A percentile compares a stretch with the other conserved stretches of the same genome.
Evolutionary conservation across 2,329 filamentous ascomycete species (phyloP).

Genomic region (Pezicula rhizophila): DNA sequence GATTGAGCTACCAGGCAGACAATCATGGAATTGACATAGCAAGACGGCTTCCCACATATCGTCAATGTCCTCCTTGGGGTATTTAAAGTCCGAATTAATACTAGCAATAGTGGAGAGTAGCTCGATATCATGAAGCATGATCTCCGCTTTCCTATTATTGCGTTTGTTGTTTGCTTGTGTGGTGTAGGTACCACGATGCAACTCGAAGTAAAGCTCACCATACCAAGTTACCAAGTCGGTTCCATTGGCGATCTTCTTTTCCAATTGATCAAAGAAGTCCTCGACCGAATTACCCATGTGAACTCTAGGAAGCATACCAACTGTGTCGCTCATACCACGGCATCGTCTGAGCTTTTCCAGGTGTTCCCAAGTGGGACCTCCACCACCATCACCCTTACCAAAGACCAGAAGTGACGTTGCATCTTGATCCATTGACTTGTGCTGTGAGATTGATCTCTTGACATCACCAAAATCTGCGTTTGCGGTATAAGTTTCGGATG

Average conservation of each 20-base stretch:
- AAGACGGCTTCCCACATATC: slow-evolving; percentile 91
- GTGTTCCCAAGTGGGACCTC: slow-evolving; percentile 88
- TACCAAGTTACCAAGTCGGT: slow-evolving; percentile 90
- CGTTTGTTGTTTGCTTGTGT: slow-evolving; percentile 96
- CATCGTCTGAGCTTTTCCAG: slow-evolving; percentile 91
- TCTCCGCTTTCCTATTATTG: slow-evolving; percentile 83
- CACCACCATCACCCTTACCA: slow-evolving; percentile 93
- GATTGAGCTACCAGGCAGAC: slow-evolving; percentile 87
- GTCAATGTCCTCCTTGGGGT: slow-evolving; percentile 91
- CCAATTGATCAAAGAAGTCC: slow-evolving; percentile 83
- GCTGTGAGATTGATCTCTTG: slow-evolving; percentile 79
- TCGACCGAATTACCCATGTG: slow-evolving; percentile 88
- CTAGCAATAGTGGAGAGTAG: slow-evolving; percentile 81
- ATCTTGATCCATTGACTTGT: slow-evolving; percentile 95
- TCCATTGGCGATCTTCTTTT: slow-evolving; percentile 59
- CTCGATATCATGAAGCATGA: slow-evolving; percentile 81
- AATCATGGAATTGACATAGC: slow-evolving; percentile 96
- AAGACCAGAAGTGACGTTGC: slow-evolving; percentile 87
- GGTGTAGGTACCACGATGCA: slow-evolving; percentile 95
- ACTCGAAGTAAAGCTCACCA: slow-evolving; percentile 94
- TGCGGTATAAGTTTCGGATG: slow-evolving; percentile 90
- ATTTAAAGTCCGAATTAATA: slow-evolving; percentile 68
- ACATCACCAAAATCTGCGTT: slow-evolving; percentile 93
- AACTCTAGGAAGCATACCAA: slow-evolving; percentile 76
- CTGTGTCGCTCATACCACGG: slow-evolving; percentile 83